Conservation (phyloP, 305 asterid genomes). For the Solanum chacoense region DNA sequence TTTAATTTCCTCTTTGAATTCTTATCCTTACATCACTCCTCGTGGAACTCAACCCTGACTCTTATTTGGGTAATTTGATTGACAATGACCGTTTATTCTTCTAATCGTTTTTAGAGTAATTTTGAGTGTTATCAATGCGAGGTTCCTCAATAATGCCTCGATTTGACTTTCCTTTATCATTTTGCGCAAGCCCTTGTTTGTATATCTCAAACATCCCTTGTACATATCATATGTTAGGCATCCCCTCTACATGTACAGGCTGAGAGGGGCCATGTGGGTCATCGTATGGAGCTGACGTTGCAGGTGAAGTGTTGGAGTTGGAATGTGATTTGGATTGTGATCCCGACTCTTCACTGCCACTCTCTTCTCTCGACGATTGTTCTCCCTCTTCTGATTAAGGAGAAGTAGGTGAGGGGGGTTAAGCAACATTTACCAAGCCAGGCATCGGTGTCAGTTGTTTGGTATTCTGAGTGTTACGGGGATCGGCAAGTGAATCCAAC, state of each 20-base stretch:
- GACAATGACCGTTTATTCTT: no score
- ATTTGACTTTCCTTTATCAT: neutral
- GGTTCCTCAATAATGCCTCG: neutral
- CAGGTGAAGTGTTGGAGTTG: neutral
- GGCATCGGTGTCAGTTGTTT: neutral
- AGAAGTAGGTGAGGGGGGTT: neutral
- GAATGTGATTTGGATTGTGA: neutral
- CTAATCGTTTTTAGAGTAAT: no score
- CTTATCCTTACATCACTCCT: no score
- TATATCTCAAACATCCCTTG: neutral
- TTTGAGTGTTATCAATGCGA: neutral
- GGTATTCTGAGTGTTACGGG: neutral
- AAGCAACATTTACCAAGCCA: neutral
- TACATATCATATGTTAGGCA: neutral
- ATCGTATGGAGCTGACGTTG: neutral
- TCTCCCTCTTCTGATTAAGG: neutral
- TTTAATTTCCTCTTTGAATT: no score
- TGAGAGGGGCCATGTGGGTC: neutral
- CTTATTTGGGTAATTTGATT: no score
- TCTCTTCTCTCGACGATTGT: neutral
- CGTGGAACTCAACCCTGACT: no score
- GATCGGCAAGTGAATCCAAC: neutral
- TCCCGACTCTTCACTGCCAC: neutral
- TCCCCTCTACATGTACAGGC: neutral
- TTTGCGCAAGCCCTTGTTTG: neutral